Base-by-base conservation (phyloP, 768 basidiomycete genomes). In the Lentinula sp. region DNA sequence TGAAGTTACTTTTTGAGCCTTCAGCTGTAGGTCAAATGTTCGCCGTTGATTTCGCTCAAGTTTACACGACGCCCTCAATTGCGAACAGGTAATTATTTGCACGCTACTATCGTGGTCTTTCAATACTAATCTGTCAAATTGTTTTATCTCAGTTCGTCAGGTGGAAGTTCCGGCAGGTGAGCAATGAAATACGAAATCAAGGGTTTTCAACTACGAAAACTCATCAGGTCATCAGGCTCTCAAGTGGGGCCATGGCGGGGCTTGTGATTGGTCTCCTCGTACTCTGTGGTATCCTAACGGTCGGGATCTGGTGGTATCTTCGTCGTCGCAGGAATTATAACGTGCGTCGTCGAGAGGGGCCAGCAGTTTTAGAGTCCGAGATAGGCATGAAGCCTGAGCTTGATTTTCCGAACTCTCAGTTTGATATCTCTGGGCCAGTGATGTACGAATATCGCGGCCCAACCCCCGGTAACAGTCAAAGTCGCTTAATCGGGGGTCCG, bases 1-100 rank as follows among this genome's bases (percentile, higher is more conserved):
- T 74, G 18, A 60, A 66, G 33, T 54, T 74, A 45, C 67, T 68
- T 18, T 72, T 75, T 52, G 63, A 69, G 36, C 73, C 74, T 43
- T 57, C 20, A 7, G 1, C 13, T 4, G 53, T n/a, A 10, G 67
- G 58, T 1, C 68, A 72, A 59, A 57, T 60, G 1, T 66, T 74
- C 7, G 46, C 60, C 13, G 65, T 74, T 46, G 74, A 74, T 43
- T 71, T 73, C 46, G 74, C 73, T 13, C 46, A 50, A n/a, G 57
- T 58, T 33, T 59, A 28, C 36, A 54, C 18, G 8, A 60, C 59
- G 12, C 35, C 57, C 36, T 59, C 57, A 28, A 59, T 45, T 15
- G 16, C 35, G 28, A 32, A 37, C 7, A 59, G 57, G 57, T 59
- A 6, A 56, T 12, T 10, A 20, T 33, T 12, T 23, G 5, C 9